These are phyloP conservation scores for Suhomyces faveliae DNA, from an alignment of 805 yeast genomes.

Conservation along the genomic window DNA sequence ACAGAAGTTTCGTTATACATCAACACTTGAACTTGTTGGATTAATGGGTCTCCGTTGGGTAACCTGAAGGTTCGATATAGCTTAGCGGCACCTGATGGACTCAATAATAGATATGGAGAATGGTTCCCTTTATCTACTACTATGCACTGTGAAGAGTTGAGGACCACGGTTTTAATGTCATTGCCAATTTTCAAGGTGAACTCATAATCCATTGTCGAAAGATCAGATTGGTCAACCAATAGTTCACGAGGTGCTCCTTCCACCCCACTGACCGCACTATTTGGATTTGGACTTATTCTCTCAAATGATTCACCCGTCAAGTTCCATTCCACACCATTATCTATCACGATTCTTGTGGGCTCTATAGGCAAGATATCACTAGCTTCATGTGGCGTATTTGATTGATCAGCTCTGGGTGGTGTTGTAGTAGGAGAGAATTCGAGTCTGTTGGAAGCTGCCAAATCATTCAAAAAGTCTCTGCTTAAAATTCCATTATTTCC, in stretches of 20 bases:
- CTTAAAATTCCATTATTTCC: conserved; percentile 27
- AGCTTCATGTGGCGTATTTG: background rate
- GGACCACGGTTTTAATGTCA: conserved; percentile 13
- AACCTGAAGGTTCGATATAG: conserved; percentile 14
- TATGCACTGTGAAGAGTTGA: conserved; percentile 44
- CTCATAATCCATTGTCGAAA: conserved; percentile 25
- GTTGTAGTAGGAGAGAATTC: conserved; percentile 19
- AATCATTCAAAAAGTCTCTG: conserved; percentile 24
- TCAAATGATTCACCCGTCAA: conserved; percentile 27
- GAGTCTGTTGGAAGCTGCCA: conserved; percentile 19
- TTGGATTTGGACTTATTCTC: conserved; percentile 13
- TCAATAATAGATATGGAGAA: conserved; percentile 39
- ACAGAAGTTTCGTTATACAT: conserved; percentile 10
- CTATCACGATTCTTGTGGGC: conserved; percentile 22
- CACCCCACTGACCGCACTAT: conserved; percentile 1
- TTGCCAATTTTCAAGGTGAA: conserved; percentile 18
- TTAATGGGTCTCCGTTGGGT: conserved; percentile 14
- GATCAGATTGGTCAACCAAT: conserved; percentile 28
- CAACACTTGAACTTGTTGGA: conserved; percentile 27
- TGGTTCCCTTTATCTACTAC: conserved; percentile 32
- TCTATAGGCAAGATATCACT: conserved; percentile 11
- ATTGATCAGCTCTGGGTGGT: background rate
- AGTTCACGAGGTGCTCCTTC: conserved; percentile 4
- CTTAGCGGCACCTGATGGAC: conserved; percentile 34
- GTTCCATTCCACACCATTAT: conserved; percentile 17